Evolutionary conservation across 2,329 filamentous ascomycete genomes (phyloP).

Genomic region (Colletotrichum endophyticum): DNA sequence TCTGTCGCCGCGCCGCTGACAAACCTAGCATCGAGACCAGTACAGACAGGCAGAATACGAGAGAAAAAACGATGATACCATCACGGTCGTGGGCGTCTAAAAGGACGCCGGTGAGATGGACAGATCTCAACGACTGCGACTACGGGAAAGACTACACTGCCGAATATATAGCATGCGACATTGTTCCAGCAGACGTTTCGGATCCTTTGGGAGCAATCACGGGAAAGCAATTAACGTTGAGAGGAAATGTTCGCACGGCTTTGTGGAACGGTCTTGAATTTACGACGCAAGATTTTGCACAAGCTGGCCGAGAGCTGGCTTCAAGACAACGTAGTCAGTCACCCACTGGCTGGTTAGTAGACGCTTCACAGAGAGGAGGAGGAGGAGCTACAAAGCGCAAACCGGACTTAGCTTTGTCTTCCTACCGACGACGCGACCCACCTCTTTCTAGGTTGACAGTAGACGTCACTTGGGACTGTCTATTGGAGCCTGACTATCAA

Average conservation of each 20-base stretch:
- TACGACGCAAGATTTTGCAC: not conserved
- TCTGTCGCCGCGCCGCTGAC: not conserved
- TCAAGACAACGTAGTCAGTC: not conserved
- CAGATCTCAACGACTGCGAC: not conserved
- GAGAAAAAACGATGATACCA: not conserved
- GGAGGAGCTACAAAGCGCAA: accelerated
- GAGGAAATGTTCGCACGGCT: not conserved
- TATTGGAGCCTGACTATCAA: accelerated
- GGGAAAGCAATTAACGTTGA: not conserved
- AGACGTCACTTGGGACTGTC: not conserved
- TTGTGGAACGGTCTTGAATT: not conserved
- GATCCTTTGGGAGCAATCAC: not conserved
- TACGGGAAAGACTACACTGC: not conserved
- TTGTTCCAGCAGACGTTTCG: not conserved
- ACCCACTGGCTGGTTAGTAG: accelerated
- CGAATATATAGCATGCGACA: not conserved
- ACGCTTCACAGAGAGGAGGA: not conserved
- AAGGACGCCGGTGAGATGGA: not conserved
- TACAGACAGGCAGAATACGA: accelerated
- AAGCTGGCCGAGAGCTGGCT: accelerated
- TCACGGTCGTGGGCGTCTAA: not conserved
- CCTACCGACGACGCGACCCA: not conserved
- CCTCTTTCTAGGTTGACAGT: accelerated
- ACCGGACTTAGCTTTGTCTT: not conserved
- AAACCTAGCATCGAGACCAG: accelerated